Conservation (phyloP, 371 early-diverging fungal genomes). For the Zancudomyces culisetae region DNA sequence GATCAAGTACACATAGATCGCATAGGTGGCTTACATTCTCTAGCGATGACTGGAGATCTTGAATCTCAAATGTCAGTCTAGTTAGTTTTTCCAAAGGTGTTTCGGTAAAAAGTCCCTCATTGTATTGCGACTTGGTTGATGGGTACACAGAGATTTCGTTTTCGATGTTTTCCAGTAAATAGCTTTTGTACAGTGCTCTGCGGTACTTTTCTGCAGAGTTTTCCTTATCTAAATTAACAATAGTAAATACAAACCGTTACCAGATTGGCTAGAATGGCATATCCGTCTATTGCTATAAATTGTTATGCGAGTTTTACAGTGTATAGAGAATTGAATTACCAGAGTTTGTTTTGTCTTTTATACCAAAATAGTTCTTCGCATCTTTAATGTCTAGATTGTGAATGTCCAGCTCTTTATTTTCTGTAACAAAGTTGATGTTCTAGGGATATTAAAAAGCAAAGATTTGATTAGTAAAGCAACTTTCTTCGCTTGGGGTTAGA, state of each 20-base stretch:
- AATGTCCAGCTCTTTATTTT: neutral
- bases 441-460: neutral
- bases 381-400: neutral
- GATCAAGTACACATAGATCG: no score
- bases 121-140: neutral
- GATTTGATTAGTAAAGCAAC: neutral
- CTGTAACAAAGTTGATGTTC: neutral
- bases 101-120: neutral
- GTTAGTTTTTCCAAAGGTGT: neutral
- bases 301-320: no score
- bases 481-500: neutral
- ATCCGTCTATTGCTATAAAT: no score
- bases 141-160: neutral
- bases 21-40: neutral
- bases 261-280: no score
- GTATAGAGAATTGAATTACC: no score
- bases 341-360: neutral
- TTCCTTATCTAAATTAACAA: neutral
- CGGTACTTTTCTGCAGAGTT: neutral
- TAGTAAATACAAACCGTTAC: neutral
- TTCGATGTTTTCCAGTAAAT: neutral
- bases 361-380: conserved; percentile 1
- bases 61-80: neutral
- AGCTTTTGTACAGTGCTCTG: neutral
- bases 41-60: neutral